Percentiles rank a stretch among this genome's conserved stretches.
phyloP scores from a whole-genome alignment of 805 yeast genomes.

The Wickerhamomyces kurtzmanii region DNA sequence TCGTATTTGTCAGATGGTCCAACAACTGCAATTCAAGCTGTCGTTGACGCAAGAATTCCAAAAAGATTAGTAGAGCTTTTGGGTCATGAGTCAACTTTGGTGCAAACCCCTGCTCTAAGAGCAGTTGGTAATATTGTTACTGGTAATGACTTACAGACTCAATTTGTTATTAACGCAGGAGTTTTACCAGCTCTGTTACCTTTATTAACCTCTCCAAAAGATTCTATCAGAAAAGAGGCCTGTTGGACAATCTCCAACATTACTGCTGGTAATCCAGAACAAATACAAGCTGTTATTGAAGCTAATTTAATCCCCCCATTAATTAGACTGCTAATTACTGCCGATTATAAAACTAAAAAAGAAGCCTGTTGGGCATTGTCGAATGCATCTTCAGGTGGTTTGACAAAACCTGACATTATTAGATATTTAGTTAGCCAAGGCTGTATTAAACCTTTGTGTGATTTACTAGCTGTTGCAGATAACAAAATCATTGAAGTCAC shows the following conservation, averaged over 20 bases:
- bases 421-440: conserved; percentile 91
- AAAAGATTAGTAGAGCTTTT: conserved; percentile 86
- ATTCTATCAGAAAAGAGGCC: conserved; percentile 91
- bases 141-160: conserved; percentile 94
- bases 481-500: conserved; percentile 90
- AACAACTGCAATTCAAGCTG: conserved; percentile 89
- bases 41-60: conserved; percentile 92
- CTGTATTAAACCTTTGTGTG: conserved; percentile 95
- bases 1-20: conserved; percentile 92
- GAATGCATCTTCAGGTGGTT: conserved; percentile 94
- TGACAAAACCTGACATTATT: conserved; percentile 85
- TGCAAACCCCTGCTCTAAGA: conserved; percentile 95
- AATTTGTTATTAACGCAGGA: conserved; percentile 87
- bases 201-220: conserved; percentile 75
- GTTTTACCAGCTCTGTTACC: conserved; percentile 80
- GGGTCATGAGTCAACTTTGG: conserved; percentile 72
- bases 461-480: conserved; percentile 80
- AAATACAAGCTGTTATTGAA: conserved; percentile 94
- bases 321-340: conserved; percentile 67
- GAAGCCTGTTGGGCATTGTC: conserved; percentile 99
- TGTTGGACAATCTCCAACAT: conserved; percentile 98
- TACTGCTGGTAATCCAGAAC: conserved; percentile 94
- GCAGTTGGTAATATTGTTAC: conserved; percentile 98
- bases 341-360: conserved; percentile 92
- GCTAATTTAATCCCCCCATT: conserved; percentile 89